Evolutionary conservation across 1,139 yeast species (phyloP).

Genomic region (Kodamaea alishanica): DNA sequence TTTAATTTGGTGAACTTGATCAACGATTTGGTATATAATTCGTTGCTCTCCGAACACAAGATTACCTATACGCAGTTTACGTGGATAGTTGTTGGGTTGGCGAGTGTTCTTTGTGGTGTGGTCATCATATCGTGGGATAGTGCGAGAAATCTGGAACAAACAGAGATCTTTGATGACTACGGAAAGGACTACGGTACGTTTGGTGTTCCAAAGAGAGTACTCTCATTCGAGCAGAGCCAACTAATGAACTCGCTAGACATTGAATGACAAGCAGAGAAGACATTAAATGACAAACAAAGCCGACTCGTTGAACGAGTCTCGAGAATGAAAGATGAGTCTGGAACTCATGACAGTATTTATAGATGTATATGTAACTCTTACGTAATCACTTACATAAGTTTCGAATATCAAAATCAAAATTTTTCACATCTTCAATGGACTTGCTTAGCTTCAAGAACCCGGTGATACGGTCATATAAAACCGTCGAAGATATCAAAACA

Average conservation of each 20-base stretch:
- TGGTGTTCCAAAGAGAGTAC: slow-evolving; percentile 20
- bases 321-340: too few species aligned
- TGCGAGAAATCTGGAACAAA: slow-evolving; percentile 25
- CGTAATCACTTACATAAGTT: too few species aligned
- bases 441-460: slow-evolving; percentile 28
- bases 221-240: slow-evolving; percentile 50
- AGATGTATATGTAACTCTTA: too few species aligned
- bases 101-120: slow-evolving; percentile 53
- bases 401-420: too few species aligned
- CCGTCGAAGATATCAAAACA: slow-evolving; percentile 45
- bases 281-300: too few species aligned
- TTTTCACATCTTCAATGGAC: slow-evolving; percentile 6
- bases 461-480: slow-evolving; percentile 55
- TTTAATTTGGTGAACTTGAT: slow-evolving; percentile 72
- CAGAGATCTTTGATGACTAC: slow-evolving; percentile 31
- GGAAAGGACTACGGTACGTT: slow-evolving; percentile 13
- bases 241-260: slow-evolving; percentile 38
- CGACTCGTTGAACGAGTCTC: too few species aligned
- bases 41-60: slow-evolving; percentile 31
- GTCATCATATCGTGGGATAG: slow-evolving; percentile 45
- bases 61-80: slow-evolving; percentile 34
- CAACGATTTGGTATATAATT: slow-evolving; percentile 66
- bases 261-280: slow-evolving; percentile 2
- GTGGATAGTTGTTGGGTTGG: slow-evolving; percentile 49
- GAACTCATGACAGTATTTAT: too few species aligned